Evolutionary conservation across 139 green algal genomes (phyloP).

Genomic region (Closterium sp.): DNA sequence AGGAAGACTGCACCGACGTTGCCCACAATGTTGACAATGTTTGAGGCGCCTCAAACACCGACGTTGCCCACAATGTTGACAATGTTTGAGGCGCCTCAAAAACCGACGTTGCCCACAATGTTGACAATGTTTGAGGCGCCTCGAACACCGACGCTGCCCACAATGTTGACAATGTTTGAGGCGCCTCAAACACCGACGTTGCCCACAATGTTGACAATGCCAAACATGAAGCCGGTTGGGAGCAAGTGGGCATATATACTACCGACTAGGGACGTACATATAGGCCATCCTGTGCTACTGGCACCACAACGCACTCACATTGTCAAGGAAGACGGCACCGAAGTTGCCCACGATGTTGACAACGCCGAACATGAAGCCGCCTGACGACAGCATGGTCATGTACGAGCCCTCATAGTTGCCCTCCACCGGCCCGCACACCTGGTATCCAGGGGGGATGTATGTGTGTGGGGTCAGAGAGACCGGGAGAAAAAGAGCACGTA

Average conservation of each 20-base stretch:
- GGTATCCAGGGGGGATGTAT: not conserved
- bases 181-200: no score
- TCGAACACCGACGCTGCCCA: constrained; percentile 91
- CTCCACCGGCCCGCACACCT: constrained; percentile 60
- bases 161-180: no score
- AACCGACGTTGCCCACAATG: constrained; percentile 89
- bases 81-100: no score
- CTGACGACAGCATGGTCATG: constrained; percentile 83
- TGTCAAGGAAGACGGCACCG: constrained; percentile 85
- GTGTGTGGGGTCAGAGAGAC: not conserved
- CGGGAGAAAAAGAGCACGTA: not conserved
- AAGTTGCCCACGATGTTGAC: constrained; percentile 96
- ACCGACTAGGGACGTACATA: no score
- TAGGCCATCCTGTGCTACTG: no score
- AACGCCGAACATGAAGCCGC: constrained; percentile 87
- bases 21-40: constrained; percentile 94
- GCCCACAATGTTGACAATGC: constrained; percentile 94
- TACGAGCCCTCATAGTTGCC: constrained; percentile 80
- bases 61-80: constrained; percentile 92
- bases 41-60: no score
- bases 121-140: no score
- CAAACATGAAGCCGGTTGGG: constrained; percentile 81
- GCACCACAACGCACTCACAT: not conserved
- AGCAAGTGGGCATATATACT: no score
- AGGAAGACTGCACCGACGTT: constrained; percentile 91